phyloP scores from a whole-genome alignment of 148 eudicot genomes.

The Vaccinium macrocarpon region DNA sequence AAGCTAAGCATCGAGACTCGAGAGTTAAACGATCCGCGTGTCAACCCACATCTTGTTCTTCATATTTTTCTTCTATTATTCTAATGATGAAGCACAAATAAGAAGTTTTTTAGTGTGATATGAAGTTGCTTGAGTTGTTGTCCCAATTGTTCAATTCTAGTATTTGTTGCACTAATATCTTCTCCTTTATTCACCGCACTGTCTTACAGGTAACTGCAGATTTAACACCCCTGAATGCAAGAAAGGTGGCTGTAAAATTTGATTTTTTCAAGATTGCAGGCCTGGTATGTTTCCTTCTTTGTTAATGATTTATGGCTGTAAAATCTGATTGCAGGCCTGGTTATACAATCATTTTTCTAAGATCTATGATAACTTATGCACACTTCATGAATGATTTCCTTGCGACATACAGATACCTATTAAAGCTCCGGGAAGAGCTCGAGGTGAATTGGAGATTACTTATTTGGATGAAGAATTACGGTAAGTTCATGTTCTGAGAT shows the following conservation, averaged over 20 bases:
- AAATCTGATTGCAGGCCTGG: not conserved
- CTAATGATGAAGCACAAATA: not conserved
- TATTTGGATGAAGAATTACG: constrained; percentile 93
- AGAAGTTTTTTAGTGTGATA: not conserved
- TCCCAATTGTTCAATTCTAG: not conserved
- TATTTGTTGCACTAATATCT: not conserved
- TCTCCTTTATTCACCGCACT: not conserved
- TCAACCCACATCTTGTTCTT: not conserved
- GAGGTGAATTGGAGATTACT: constrained; percentile 76
- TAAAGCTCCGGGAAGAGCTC: constrained; percentile 88
- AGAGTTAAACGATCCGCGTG: not conserved
- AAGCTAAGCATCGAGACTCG: not conserved
- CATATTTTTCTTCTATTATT: not conserved
- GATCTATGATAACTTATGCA: not conserved
- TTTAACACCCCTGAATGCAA: constrained; percentile 74
- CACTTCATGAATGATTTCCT: not conserved
- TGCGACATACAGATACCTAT: constrained; percentile 62
- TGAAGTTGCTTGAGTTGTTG: not conserved
- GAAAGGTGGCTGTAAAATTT: constrained; percentile 89
- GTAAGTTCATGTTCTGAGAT: constrained; percentile 27
- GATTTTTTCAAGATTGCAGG: constrained; percentile 86
- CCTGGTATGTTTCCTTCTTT: constrained; percentile 47
- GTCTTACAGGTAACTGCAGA: constrained; percentile 77
- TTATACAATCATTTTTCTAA: not conserved
- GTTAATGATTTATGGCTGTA: not conserved